Percentiles rank a stretch among this genome's conserved stretches.
Evolutionary conservation across 768 basidiomycete genomes (phyloP).

Genomic region (Auriculariales sp.): DNA sequence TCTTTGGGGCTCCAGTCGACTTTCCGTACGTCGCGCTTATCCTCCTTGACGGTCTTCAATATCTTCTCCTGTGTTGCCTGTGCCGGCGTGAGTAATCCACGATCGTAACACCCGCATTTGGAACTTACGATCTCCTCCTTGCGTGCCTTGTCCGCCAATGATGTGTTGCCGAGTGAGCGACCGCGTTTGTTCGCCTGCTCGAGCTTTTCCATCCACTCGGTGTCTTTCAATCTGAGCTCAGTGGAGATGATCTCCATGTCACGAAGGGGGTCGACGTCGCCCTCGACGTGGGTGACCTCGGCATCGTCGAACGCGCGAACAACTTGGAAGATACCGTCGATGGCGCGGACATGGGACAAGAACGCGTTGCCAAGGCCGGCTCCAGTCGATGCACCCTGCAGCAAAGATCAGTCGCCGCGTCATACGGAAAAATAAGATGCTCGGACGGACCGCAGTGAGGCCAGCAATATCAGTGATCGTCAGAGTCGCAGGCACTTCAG

Average conservation of each 20-base stretch:
- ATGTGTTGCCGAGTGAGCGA: slow-evolving; percentile 54
- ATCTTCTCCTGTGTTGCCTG: slow-evolving; percentile 82
- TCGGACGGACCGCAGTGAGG: slow-evolving; percentile 62
- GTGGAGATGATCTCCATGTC: slow-evolving; percentile 97
- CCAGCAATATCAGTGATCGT: slow-evolving; percentile 99
- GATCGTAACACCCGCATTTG: neutral
- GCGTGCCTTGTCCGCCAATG: slow-evolving; percentile 84
- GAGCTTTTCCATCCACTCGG: slow-evolving; percentile 96
- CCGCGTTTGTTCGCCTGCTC: slow-evolving; percentile 63
- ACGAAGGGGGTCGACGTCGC: slow-evolving; percentile 87
- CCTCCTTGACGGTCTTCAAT: slow-evolving; percentile 58
- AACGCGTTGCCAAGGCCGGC: slow-evolving; percentile 97
- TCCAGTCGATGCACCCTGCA: slow-evolving; percentile 87
- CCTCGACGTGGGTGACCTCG: slow-evolving; percentile 99
- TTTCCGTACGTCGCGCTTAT: slow-evolving; percentile 85
- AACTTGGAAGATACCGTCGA: slow-evolving; percentile 98
- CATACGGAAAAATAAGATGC: neutral
- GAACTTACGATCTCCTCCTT: slow-evolving; percentile 84
- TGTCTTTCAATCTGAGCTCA: slow-evolving; percentile 90
- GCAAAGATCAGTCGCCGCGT: slow-evolving; percentile 2
- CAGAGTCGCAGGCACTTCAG: slow-evolving; percentile 81
- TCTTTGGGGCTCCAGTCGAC: slow-evolving; percentile 94
- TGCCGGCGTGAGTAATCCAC: slow-evolving; percentile 8
- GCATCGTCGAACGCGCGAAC: slow-evolving; percentile 97
- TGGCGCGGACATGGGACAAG: slow-evolving; percentile 92